Conservation (phyloP, 2,329 filamentous ascomycete species). For the Trichoderma endophyticum region DNA sequence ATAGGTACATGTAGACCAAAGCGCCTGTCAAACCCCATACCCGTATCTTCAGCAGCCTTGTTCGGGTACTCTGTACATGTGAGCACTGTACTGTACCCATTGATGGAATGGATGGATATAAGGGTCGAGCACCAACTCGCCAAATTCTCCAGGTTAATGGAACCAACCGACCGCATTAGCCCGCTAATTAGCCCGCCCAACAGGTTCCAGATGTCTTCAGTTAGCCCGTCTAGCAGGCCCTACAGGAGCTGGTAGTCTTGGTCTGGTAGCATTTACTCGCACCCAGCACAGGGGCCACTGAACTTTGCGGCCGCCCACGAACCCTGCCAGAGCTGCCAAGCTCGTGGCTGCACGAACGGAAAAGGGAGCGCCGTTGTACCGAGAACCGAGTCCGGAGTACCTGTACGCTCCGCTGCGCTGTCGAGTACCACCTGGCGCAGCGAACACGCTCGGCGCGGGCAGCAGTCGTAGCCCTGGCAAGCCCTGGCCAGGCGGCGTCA, state of each 20-base stretch:
- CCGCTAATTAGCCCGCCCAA: neutral
- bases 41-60: neutral
- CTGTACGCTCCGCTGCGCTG: neutral
- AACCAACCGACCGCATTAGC: neutral
- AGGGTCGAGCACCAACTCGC: neutral
- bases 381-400: neutral
- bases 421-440: neutral
- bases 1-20: neutral
- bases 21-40: neutral
- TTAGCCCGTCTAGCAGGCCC: neutral
- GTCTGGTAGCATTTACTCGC: neutral
- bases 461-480: neutral
- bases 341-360: slow-evolving; percentile 5
- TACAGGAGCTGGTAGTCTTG: neutral
- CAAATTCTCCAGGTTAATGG: neutral
- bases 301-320: slow-evolving; percentile 14
- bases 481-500: neutral
- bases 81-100: neutral
- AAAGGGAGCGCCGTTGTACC: neutral
- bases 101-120: neutral
- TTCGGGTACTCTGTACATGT: neutral
- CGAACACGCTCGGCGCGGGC: neutral
- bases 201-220: neutral
- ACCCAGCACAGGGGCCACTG: neutral
- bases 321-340: slow-evolving; percentile 6